Evolutionary conservation across 139 green algal genomes (phyloP).

Genomic region (Bryopsis sp.): DNA sequence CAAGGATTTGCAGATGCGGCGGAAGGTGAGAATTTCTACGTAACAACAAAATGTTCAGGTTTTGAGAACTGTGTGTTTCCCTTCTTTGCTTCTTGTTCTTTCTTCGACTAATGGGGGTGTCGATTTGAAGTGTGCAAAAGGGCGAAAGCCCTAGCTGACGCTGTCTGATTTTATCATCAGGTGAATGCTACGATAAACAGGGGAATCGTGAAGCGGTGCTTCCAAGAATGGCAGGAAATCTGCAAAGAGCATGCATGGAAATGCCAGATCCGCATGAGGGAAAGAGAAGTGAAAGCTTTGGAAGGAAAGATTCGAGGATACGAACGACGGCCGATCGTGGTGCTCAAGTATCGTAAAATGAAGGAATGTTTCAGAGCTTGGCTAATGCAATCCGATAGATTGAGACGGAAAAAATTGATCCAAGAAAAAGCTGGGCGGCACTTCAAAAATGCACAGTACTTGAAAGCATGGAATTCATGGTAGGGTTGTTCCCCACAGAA

Average conservation of each 20-base stretch:
- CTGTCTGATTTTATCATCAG: conserved; percentile 26
- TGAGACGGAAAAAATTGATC: conserved; percentile 7
- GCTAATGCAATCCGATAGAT: not conserved
- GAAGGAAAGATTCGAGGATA: conserved; percentile 38
- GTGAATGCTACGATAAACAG: conserved; percentile 33
- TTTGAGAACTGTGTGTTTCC: no score
- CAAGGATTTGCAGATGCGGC: no score
- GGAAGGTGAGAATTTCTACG: conserved; percentile 41
- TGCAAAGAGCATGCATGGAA: conserved; percentile 57
- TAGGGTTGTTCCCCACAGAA: conserved; percentile 14
- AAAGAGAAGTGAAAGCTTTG: conserved; percentile 31
- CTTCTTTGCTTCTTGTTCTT: no score
- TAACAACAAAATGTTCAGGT: no score
- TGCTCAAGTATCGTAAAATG: conserved; percentile 29
- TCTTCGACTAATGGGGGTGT: no score
- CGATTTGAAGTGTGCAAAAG: no score
- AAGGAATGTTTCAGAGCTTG: not conserved
- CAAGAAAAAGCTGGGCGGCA: conserved; percentile 26
- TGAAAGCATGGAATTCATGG: conserved; percentile 48
- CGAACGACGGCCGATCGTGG: conserved; percentile 44
- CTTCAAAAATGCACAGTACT: conserved; percentile 26
- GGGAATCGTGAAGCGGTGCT: conserved; percentile 42
- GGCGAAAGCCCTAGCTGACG: no score
- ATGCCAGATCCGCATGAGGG: conserved; percentile 46
- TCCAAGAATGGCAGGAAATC: conserved; percentile 45